Evolutionary conservation across 495 filamentous ascomycete genomes (phyloP).

Genomic region (Aspergillus ostianus): DNA sequence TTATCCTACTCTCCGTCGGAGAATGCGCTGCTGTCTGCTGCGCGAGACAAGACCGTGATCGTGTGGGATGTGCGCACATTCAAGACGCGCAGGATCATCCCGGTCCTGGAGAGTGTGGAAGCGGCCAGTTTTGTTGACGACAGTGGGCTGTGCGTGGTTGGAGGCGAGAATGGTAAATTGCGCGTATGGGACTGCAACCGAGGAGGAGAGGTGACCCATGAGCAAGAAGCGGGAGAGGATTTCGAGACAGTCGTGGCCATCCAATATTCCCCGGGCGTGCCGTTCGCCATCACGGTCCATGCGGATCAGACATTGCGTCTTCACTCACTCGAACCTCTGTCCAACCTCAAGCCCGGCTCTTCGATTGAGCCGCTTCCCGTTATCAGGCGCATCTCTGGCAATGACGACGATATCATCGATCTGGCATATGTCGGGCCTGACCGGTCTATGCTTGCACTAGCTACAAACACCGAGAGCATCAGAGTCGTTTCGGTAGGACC

Average conservation of each 20-base stretch:
- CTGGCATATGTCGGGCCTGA: conserved; percentile 78
- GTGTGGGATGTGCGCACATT: conserved; percentile 84
- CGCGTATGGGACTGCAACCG: conserved; percentile 77
- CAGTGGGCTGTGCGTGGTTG: conserved; percentile 71
- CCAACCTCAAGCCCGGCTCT: conserved; percentile 32
- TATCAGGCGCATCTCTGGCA: conserved; percentile 80
- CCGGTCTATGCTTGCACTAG: conserved; percentile 78
- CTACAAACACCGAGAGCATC: conserved; percentile 93
- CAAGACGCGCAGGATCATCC: conserved; percentile 79
- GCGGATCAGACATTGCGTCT: conserved; percentile 81
- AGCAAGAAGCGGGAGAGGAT: conserved; percentile 64
- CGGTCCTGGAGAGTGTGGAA: conserved; percentile 83
- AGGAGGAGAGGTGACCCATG: conserved; percentile 74
- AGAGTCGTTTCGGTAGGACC: conserved; percentile 69
- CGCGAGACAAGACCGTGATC: conserved; percentile 90
- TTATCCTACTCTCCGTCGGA: conserved; percentile 75
- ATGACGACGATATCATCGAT: conserved; percentile 96
- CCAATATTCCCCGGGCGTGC: conserved; percentile 58
- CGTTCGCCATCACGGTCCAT: conserved; percentile 78
- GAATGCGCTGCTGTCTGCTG: conserved; percentile 79
- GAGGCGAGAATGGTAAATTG: conserved; percentile 78
- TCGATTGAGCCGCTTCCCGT: conserved; percentile 50
- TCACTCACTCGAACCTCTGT: conserved; percentile 56
- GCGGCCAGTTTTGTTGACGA: conserved; percentile 73
- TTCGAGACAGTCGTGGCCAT: conserved; percentile 74